Conservation (phyloP, 2,329 filamentous ascomycete genomes). For the Chaetomium sp. region DNA sequence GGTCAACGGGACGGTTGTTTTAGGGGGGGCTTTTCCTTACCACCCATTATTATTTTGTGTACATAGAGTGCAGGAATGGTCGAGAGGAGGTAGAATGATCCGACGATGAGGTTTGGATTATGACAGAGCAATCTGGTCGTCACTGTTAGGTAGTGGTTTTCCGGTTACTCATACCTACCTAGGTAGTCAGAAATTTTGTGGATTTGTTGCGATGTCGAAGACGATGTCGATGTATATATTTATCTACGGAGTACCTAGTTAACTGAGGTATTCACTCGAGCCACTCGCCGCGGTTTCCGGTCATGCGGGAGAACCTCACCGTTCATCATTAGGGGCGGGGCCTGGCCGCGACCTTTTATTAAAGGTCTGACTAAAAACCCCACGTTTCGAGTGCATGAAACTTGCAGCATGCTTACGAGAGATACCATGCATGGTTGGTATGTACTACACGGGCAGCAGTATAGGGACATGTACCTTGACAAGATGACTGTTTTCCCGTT, state of each 20-base stretch:
- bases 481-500: not conserved
- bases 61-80: not conserved
- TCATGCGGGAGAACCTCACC: not conserved
- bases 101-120: not conserved
- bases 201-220: not conserved
- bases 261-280: too few relatives aligned
- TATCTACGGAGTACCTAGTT: too few relatives aligned
- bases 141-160: not conserved
- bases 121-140: constrained; percentile 9
- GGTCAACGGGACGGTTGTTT: not conserved
- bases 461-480: too few relatives aligned
- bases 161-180: not conserved
- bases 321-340: not conserved
- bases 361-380: not conserved
- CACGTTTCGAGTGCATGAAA: constrained; percentile 1
- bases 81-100: constrained; percentile 1
- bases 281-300: not conserved
- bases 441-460: too few relatives aligned
- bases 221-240: not conserved
- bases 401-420: not conserved
- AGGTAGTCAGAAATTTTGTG: not conserved
- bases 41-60: not conserved
- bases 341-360: not conserved
- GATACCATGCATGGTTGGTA: not conserved
- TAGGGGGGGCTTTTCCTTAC: not conserved